These are phyloP conservation scores for Apiotrichum mycotoxinovorans DNA, from an alignment of 1,284 basidiomycete genomes.

Conservation along the genomic window DNA sequence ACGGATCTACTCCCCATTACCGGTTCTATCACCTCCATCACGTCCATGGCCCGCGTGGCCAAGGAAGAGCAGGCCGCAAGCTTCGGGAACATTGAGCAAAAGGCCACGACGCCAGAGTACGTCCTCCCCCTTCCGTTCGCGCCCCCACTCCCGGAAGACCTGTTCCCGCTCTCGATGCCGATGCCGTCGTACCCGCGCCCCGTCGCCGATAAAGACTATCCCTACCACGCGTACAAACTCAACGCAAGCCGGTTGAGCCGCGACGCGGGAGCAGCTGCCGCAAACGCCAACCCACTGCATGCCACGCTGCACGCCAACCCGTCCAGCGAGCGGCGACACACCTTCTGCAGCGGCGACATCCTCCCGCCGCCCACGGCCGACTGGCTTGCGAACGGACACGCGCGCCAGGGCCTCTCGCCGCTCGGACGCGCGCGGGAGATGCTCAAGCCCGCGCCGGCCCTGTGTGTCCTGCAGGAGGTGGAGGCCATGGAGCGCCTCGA, in stretches of 20 bases:
- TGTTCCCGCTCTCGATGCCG: constrained; percentile 6
- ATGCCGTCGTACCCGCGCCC: not conserved
- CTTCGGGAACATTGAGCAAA: not conserved
- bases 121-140: constrained; percentile 14
- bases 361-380: constrained; percentile 22
- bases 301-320: no score
- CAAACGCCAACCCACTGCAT: not conserved
- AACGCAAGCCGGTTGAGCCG: not conserved
- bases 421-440: constrained; percentile 32
- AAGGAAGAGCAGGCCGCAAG: constrained; percentile 21
- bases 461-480: constrained; percentile 27
- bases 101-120: not conserved
- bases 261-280: no score
- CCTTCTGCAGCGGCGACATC: constrained; percentile 15
- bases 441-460: constrained; percentile 36
- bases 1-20: not conserved
- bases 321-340: not conserved
- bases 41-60: not conserved
- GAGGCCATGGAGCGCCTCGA: not conserved
- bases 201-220: not conserved
- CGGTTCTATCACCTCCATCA: not conserved
- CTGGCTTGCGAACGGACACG: constrained; percentile 36
- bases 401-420: constrained; percentile 22
- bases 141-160: constrained; percentile 11
- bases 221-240: constrained; percentile 9